Conservation (phyloP, 2,329 filamentous ascomycete species). For the Aspergillus puulaauensis region DNA sequence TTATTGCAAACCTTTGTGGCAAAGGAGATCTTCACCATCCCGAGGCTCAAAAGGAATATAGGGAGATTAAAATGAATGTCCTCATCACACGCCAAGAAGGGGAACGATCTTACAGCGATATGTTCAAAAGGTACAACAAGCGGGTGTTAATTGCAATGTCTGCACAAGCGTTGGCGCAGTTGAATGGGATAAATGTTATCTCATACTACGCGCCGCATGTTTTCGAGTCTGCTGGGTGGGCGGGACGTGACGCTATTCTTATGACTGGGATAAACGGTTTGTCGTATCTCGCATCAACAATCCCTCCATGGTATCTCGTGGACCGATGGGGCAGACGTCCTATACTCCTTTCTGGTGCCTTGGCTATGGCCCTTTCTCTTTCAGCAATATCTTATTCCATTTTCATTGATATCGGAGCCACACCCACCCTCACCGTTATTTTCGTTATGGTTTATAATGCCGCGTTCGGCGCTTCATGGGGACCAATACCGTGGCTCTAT, state of each 20-base stretch:
- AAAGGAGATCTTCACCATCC: conserved; percentile 91
- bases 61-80: conserved; percentile 98
- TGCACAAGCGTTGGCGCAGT: conserved; percentile 88
- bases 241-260: conserved; percentile 82
- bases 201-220: conserved; percentile 97
- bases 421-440: conserved; percentile 80
- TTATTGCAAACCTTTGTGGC: conserved; percentile 96
- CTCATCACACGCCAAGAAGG: conserved; percentile 91
- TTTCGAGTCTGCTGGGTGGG: conserved; percentile 96
- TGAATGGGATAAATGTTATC: conserved; percentile 99
- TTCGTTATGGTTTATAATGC: conserved; percentile 99
- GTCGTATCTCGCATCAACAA: conserved; percentile 86
- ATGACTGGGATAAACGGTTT: conserved; percentile 97
- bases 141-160: conserved; percentile 99
- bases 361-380: conserved; percentile 85
- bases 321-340: conserved; percentile 86
- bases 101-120: conserved; percentile 84
- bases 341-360: conserved; percentile 84
- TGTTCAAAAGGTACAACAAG: conserved; percentile 90
- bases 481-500: conserved; percentile 96
- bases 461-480: conserved; percentile 96
- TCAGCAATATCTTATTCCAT: conserved; percentile 94
- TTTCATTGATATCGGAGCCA: conserved; percentile 74
- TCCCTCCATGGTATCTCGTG: conserved; percentile 96
- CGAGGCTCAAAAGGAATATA: conserved; percentile 92